Evolutionary conservation across 306 rosid species (phyloP).

Genomic region (Dryas drummondii): DNA sequence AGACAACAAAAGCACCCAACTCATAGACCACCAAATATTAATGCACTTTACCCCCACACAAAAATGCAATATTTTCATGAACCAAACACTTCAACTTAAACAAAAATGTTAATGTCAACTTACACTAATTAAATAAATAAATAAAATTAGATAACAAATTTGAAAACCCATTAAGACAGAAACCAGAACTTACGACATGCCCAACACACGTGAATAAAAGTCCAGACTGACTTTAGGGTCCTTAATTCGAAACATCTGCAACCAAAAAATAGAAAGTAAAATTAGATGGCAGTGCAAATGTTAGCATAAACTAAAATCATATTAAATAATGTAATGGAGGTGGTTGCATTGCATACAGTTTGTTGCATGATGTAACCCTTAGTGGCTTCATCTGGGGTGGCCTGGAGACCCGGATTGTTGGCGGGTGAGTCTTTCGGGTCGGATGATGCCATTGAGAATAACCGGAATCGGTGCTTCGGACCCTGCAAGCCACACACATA

Average conservation of each 20-base stretch:
- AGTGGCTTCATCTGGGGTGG: slow-evolving; percentile 74
- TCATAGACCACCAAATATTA: too few relatives aligned
- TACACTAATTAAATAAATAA: neutral
- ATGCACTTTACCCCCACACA: too few relatives aligned
- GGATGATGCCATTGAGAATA: slow-evolving; percentile 75
- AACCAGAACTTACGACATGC: slow-evolving; percentile 83
- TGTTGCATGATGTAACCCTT: slow-evolving; percentile 86
- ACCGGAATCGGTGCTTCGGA: slow-evolving; percentile 33
- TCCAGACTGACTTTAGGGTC: slow-evolving; percentile 94
- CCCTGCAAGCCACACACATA: slow-evolving; percentile 36
- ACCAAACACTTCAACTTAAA: neutral
- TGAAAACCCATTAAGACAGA: neutral
- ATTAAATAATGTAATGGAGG: too few relatives aligned
- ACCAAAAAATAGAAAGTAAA: neutral
- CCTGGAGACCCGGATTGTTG: slow-evolving; percentile 75
- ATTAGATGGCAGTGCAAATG: neutral
- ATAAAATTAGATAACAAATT: neutral
- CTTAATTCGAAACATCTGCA: slow-evolving; percentile 77
- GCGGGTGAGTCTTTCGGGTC: slow-evolving; percentile 60
- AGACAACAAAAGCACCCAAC: neutral
- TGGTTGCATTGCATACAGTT: slow-evolving; percentile 53
- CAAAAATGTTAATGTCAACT: neutral
- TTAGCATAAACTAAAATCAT: neutral
- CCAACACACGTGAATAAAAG: slow-evolving; percentile 85
- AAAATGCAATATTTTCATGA: neutral